Evolutionary conservation across 768 basidiomycete genomes (phyloP), one percentile per base, ranked within the genome.

Genomic region (Tricholoma furcatifolium): DNA sequence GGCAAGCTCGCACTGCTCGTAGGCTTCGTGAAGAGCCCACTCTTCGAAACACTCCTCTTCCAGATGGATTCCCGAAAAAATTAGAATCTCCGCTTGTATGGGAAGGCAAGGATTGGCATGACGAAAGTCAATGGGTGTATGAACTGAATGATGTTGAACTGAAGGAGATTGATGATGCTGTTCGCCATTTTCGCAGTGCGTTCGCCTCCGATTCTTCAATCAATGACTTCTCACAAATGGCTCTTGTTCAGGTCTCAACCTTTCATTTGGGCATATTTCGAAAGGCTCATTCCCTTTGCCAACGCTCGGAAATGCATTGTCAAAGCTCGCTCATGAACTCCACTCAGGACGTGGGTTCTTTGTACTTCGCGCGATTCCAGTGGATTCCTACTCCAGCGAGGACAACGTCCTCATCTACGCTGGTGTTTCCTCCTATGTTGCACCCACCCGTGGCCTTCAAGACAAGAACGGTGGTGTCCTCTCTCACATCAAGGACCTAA

Each of bases 31-130:
- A 74, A 21, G 57, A 72, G 47, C 71, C 74, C 0, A 60, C 62
- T 3, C 61, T 75, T 7, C 65, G 57, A 6, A 55, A 46, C 3
- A 60, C 63, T 3, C 50, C 63, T 0, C 55, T 76, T 3, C 74
- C 74, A 2, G 55, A 56, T 15, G 71, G 74, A 0, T 76, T 73
- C 51, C 74, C 74, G 0, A 51, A 51, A 35, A 68, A 66, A 41
- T 47, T 74, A 10, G 59, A 68, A 6, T 71, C 70, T 1, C 68
- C 71, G 0, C 61, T 75, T 8, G 74, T 74, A 17, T 76, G 74
- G 74, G 72, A 76, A 61, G 73, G 74, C 2, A 70, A 69, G 20
- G 74, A 76, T 50, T 76, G 70, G 68, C 66, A 65, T 21, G 65
- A 66, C 39, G 72, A 74, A 48, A 66, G 66, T 31, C 65, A 74